Base-by-base conservation (phyloP, 495 filamentous ascomycete species). In the Penicillium argentinense region DNA sequence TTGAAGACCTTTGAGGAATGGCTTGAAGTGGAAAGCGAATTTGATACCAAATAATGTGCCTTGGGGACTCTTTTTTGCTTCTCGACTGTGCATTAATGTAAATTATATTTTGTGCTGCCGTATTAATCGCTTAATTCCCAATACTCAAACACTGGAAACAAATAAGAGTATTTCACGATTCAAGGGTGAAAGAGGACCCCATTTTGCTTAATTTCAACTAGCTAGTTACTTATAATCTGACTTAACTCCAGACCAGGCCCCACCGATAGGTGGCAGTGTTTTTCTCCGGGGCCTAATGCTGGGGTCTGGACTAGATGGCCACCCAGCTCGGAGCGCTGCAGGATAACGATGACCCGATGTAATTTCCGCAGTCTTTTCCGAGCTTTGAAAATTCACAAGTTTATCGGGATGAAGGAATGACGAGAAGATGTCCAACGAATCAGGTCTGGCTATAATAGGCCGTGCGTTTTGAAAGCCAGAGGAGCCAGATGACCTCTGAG, bases 1-100 rank as follows among this genome's bases (percentile, higher is more conserved):
- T 24, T 39, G 23, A 39, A 39, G 21, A 21, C 17, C 14, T 24
- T 39, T n/a, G 25, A 75, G 55, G 60, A 54, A 1, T 87, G 82
- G 80, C 47, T 87, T 50, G 70, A 69, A 66, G 72, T 76, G 59
- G 73, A 77, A 38, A 85, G 81, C 47, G 49, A 49, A 5, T 75
- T 72, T 47, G 17, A 22, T 9, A 21, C 14, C 2, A 36, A 19
- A 36, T 36, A 36, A 9, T 26, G n/a, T n/a, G n/a, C n/a, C n/a
- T n/a, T n/a, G n/a, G n/a, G n/a, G n/a, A n/a, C n/a, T n/a, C n/a
- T n/a, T n/a, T n/a, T n/a, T n/a, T n/a, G n/a, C n/a, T n/a, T n/a
- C n/a, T n/a, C n/a, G n/a, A n/a, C n/a, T n/a, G n/a, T n/a, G n/a
- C n/a, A n/a, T n/a, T n/a, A n/a, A n/a, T n/a, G n/a, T n/a, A n/a